Base-by-base conservation (phyloP, 768 basidiomycete genomes). In the Rubroboletus pulcherrimus region DNA sequence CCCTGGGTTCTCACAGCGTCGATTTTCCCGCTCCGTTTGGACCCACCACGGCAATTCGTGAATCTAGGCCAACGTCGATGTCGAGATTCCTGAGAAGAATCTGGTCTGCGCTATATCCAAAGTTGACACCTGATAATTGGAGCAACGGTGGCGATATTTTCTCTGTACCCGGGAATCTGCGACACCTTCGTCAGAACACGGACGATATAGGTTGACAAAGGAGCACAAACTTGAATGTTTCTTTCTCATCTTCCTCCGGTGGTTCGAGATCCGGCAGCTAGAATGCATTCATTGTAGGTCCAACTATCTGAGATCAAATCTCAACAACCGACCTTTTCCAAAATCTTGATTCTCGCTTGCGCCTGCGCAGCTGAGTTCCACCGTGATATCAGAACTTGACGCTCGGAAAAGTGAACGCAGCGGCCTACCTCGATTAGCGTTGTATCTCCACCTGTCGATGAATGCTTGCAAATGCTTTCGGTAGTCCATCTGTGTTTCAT, bases 361-460 rank as follows among this genome's bases (percentile, higher is more conserved):
- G 94, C 94, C 71, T 97, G 94, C 5, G 94, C 84, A 59, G 95
- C 93, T 89, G 38, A 58, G 57, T 40, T 41, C 24, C 41, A 17
- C 15, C 38, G 7, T 39, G 8, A 33, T 15, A 12, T 64, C 57
- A 65, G 26, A 30, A 39, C 19, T 7, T 14, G 31, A 48, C 17
- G 44, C 17, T 26, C 19, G 1, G 17, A 48, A 30, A 21, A 6
- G 29, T n/a, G 46, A 55, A 38, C 9, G 8, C 17, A 34, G 29
- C 19, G n/a, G 57, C 71, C 56, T 71, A 82, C 88, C 89, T 64
- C 95, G 82, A 70, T 96, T 96, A 54, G 94, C 94, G 63, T 98
- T 98, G 73, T 98, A 98, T 64, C 96, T 80, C 97, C 97, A 99
- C 51, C 93, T 81, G 65, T 98, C 97, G 63, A 99, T 98, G 76